phyloP scores from a whole-genome alignment of 2,329 filamentous ascomycete species.

The Fusarium robinianum region DNA sequence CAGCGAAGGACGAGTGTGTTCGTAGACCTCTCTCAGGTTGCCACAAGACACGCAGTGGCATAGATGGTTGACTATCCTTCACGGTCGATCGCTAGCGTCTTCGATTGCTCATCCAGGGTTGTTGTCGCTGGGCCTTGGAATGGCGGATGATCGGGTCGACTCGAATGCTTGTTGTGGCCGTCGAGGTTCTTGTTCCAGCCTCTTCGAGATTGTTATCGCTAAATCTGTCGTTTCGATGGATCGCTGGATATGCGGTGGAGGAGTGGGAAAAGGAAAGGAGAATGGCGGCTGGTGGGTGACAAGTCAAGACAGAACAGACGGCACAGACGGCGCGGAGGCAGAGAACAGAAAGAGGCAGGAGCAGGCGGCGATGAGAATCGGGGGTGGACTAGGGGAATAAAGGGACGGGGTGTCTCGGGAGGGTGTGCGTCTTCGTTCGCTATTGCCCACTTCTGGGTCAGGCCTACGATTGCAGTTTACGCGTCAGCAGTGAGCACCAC shows the following conservation, averaged over 20 bases:
- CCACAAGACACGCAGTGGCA: conserved; percentile 32
- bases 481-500: conserved; percentile 42
- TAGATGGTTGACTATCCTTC: conserved; percentile 20
- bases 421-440: conserved; percentile 38
- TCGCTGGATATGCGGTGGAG: conserved; percentile 24
- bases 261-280: conserved; percentile 30
- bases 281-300: conserved; percentile 30
- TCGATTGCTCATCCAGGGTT: conserved; percentile 14
- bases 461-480: conserved; percentile 43
- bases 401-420: conserved; percentile 41
- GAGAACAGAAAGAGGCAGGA: conserved; percentile 22
- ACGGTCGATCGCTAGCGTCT: conserved; percentile 27
- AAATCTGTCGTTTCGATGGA: too few relatives aligned
- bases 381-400: conserved; percentile 42
- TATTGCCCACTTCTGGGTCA: conserved; percentile 35
- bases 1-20: conserved; percentile 34
- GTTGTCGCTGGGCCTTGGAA: conserved; percentile 10
- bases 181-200: conserved; percentile 16
- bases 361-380: conserved; percentile 36
- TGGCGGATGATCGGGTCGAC: conserved; percentile 20
- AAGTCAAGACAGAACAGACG: conserved; percentile 30
- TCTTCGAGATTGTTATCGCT: conserved; percentile 18
- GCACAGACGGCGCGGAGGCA: conserved; percentile 21
- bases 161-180: conserved; percentile 5
- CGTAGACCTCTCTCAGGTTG: conserved; percentile 34